Conservation (phyloP, 768 basidiomycete species). For the Tulasnella sp. region DNA sequence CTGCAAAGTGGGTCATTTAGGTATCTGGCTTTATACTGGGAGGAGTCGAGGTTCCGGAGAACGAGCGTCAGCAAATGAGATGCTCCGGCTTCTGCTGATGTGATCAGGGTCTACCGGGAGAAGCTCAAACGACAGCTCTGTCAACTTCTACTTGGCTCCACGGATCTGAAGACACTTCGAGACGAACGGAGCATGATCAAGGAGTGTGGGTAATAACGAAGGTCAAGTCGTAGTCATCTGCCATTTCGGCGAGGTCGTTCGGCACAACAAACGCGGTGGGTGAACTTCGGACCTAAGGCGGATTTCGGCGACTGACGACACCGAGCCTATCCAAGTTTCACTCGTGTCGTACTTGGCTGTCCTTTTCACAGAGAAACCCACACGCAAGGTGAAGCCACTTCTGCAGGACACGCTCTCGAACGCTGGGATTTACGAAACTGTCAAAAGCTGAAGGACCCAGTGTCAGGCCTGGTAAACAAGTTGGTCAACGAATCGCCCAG, state of each 20-base stretch:
- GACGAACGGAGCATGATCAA: not conserved
- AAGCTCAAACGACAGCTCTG: not conserved
- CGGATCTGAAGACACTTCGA: not conserved
- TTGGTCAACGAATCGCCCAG: too few relatives aligned
- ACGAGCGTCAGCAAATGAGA: not conserved
- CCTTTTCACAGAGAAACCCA: not conserved
- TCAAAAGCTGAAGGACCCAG: too few relatives aligned
- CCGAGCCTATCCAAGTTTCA: too few relatives aligned
- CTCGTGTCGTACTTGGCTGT: too few relatives aligned
- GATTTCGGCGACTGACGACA: too few relatives aligned
- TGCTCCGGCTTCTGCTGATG: constrained; percentile 13
- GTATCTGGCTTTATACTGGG: not conserved
- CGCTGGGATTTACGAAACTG: too few relatives aligned
- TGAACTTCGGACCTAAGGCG: too few relatives aligned
- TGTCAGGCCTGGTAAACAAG: too few relatives aligned
- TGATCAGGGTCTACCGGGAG: not conserved
- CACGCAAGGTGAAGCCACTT: constrained; percentile 21
- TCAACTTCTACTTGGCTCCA: not conserved
- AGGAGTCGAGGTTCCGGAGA: not conserved
- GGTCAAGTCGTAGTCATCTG: not conserved
- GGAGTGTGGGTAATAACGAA: not conserved
- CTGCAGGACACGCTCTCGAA: not conserved
- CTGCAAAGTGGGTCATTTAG: not conserved
- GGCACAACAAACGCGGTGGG: not conserved
- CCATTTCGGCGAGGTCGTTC: not conserved